Evolutionary conservation across 2,329 filamentous ascomycete genomes (phyloP).

Genomic region (Zymoseptoria tritici): DNA sequence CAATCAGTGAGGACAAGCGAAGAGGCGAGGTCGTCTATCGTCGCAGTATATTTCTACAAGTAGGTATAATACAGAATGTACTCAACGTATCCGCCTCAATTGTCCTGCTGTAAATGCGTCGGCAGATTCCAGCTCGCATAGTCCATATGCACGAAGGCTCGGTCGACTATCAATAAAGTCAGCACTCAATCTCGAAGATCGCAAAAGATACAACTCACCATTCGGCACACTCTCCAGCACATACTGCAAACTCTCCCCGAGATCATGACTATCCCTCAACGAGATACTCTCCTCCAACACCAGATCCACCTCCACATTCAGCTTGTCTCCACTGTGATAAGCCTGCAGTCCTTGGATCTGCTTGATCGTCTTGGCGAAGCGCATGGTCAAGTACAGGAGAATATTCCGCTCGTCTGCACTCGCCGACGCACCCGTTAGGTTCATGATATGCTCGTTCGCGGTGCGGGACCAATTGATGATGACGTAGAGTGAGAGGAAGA

Average conservation of each 20-base stretch:
- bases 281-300: constrained; percentile 70
- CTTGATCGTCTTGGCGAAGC: constrained; percentile 79
- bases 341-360: constrained; percentile 79
- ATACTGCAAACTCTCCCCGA: constrained; percentile 72
- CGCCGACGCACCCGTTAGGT: constrained; percentile 70
- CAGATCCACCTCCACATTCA: constrained; percentile 77
- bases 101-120: constrained; percentile 43
- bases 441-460: constrained; percentile 68
- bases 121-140: constrained; percentile 45
- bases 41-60: not conserved
- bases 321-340: constrained; percentile 77
- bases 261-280: constrained; percentile 72
- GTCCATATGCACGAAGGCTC: constrained; percentile 48
- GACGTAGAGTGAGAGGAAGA: constrained; percentile 70
- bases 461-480: constrained; percentile 73
- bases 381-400: constrained; percentile 84
- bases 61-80: not conserved
- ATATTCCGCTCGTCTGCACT: constrained; percentile 77
- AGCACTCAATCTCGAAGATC: not conserved
- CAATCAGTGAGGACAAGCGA: no score
- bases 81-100: not conserved
- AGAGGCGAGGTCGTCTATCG: not conserved
- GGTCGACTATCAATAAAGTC: constrained; percentile 37
- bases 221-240: constrained; percentile 77
- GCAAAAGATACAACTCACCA: constrained; percentile 30